phyloP scores from a whole-genome alignment of 805 yeast genomes.

The Starmerella apicola region DNA sequence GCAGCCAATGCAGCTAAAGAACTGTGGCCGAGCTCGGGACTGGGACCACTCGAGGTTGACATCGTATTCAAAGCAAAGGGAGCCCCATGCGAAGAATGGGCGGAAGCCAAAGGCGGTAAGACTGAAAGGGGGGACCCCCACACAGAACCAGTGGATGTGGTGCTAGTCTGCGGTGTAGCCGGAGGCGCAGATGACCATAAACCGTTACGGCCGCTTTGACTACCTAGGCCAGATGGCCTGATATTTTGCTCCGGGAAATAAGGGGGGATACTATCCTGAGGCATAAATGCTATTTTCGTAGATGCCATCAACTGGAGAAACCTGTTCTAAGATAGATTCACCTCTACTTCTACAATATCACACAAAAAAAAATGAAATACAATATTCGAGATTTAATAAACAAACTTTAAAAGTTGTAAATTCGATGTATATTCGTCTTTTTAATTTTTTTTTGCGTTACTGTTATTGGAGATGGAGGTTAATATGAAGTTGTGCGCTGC shows the following conservation, averaged over 20 bases:
- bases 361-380: no score
- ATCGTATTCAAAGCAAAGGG: no score
- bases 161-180: slow-evolving; percentile 14
- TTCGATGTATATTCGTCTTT: no score
- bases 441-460: no score
- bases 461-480: no score
- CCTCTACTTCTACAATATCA: no score
- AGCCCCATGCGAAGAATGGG: not conserved
- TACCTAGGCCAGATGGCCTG: not conserved
- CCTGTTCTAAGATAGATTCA: no score
- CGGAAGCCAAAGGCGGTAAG: not conserved
- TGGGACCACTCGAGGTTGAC: not conserved
- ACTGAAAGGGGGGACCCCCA: slow-evolving; percentile 14
- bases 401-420: no score
- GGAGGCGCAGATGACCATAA: slow-evolving; percentile 13
- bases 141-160: slow-evolving; percentile 8
- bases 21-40: slow-evolving; percentile 2
- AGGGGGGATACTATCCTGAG: slow-evolving; percentile 9
- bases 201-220: slow-evolving; percentile 1
- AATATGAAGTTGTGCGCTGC: no score
- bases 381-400: no score
- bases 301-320: slow-evolving; percentile 14
- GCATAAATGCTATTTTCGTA: slow-evolving; percentile 12
- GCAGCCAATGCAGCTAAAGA: slow-evolving; percentile 16
- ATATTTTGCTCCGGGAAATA: slow-evolving; percentile 5